A percentile compares a stretch with the other conserved stretches of the same genome.
These are phyloP conservation scores for Salix suchowensis DNA, from an alignment of 345 rosid genomes.

Conservation along the genomic window DNA sequence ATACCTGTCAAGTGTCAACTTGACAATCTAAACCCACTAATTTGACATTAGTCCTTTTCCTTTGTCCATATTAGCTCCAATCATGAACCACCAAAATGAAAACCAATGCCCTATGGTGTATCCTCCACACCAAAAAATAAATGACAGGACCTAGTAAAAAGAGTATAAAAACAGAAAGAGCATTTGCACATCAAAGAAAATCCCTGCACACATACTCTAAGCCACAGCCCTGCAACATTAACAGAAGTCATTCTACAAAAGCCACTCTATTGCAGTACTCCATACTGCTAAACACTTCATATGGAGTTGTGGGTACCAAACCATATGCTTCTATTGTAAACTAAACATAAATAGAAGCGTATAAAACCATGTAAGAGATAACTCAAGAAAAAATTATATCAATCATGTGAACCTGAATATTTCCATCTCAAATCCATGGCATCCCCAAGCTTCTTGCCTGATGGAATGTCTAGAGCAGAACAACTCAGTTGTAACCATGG, in stretches of 20 bases:
- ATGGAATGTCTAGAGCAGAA: neutral
- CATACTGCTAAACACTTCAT: neutral
- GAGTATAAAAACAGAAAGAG: too few species aligned
- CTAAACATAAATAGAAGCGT: neutral
- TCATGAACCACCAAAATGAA: neutral
- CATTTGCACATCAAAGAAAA: neutral
- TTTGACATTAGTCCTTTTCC: neutral
- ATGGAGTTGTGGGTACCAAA: slow-evolving; percentile 1
- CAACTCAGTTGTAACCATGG: neutral
- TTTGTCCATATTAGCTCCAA: slow-evolving; percentile 1
- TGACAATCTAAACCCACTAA: neutral
- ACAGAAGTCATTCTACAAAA: neutral
- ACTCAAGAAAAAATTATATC: neutral
- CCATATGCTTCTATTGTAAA: neutral
- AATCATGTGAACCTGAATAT: neutral
- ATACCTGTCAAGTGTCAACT: neutral
- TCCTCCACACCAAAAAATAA: slow-evolving; percentile 2
- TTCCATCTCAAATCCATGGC: neutral
- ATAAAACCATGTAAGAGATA: neutral
- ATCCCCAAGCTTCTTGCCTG: neutral
- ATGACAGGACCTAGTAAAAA: neutral
- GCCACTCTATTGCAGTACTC: neutral
- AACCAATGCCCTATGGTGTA: neutral
- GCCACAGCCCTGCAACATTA: neutral
- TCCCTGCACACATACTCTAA: neutral